Conservation (phyloP, 345 rosid genomes). For the Salix caprea region DNA sequence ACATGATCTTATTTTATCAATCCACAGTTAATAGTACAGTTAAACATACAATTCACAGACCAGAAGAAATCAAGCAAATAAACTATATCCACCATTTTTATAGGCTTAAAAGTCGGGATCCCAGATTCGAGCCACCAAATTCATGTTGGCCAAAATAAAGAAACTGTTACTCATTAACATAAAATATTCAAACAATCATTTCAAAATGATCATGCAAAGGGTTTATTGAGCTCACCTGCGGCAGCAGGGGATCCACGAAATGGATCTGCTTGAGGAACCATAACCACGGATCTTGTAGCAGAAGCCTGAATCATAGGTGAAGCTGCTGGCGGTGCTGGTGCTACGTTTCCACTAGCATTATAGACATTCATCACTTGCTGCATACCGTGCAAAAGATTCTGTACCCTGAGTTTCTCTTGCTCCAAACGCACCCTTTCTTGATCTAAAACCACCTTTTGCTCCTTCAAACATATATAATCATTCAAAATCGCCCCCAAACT, state of each 20-base stretch:
- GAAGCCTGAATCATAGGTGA: slow-evolving; percentile 31
- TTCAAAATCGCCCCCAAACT: slow-evolving; percentile 59
- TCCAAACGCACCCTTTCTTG: slow-evolving; percentile 60
- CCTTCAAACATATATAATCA: slow-evolving; percentile 66
- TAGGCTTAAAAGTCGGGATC: no score
- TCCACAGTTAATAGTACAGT: not conserved
- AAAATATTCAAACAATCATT: not conserved
- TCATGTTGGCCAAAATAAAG: not conserved
- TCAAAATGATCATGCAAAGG: not conserved
- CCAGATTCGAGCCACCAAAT: not conserved
- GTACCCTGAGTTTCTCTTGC: slow-evolving; percentile 62
- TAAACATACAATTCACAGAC: not conserved
- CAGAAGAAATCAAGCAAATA: not conserved
- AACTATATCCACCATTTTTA: no score
- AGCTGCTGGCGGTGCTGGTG: slow-evolving; percentile 19
- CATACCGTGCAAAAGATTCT: slow-evolving; percentile 61
- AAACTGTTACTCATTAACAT: not conserved
- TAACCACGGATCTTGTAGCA: slow-evolving; percentile 4
- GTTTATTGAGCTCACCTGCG: not conserved
- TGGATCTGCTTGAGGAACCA: slow-evolving; percentile 25
- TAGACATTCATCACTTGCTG: slow-evolving; percentile 65
- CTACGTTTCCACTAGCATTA: slow-evolving; percentile 34
- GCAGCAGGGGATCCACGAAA: slow-evolving; percentile 35
- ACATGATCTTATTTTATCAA: not conserved
- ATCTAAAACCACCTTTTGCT: slow-evolving; percentile 56